Conservation (phyloP, 2,329 filamentous ascomycete species). For the Cordyceps tenuipes region DNA sequence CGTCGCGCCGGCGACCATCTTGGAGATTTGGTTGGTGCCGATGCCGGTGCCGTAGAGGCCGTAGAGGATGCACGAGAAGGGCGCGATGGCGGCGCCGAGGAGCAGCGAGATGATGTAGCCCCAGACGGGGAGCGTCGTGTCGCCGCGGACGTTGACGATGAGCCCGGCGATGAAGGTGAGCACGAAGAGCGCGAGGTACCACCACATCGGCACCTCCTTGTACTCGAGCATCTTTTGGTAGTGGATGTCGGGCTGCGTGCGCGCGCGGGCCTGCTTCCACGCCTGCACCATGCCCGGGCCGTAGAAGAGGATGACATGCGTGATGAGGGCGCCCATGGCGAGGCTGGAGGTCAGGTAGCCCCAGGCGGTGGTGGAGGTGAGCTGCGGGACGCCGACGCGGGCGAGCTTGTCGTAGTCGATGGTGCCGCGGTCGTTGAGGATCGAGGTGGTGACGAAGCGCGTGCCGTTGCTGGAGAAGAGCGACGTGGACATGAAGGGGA, state of each 20-base stretch:
- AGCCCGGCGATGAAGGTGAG: slow-evolving; percentile 26
- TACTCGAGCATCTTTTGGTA: slow-evolving; percentile 33
- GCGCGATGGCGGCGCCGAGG: slow-evolving; percentile 29
- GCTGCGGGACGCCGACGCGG: slow-evolving; percentile 18
- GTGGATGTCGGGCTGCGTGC: slow-evolving; percentile 28
- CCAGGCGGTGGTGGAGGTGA: slow-evolving; percentile 22
- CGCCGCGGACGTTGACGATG: slow-evolving; percentile 26
- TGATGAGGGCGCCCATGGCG: slow-evolving; percentile 17
- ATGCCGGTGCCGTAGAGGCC: slow-evolving; percentile 17
- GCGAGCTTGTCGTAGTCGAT: slow-evolving; percentile 22
- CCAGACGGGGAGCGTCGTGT: slow-evolving; percentile 29
- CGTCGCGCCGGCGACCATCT: slow-evolving; percentile 41
- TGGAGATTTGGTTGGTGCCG: slow-evolving; percentile 18
- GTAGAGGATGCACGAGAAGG: slow-evolving; percentile 23
- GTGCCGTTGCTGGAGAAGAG: slow-evolving; percentile 22
- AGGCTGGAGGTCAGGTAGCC: slow-evolving; percentile 24
- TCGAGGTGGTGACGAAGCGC: slow-evolving; percentile 15
- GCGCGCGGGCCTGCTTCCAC: slow-evolving; percentile 16
- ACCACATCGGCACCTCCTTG: slow-evolving; percentile 29
- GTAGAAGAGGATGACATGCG: slow-evolving; percentile 16
- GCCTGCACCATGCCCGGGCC: slow-evolving; percentile 15
- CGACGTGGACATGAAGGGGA: slow-evolving; percentile 25
- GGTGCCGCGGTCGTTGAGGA: slow-evolving; percentile 17
- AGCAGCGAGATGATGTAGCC: slow-evolving; percentile 28
- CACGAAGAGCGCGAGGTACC: slow-evolving; percentile 25